A percentile compares a stretch with the other conserved stretches of the same genome.
phyloP scores from a whole-genome alignment of 768 basidiomycete species.

The Leucosporidium yakuticum region DNA sequence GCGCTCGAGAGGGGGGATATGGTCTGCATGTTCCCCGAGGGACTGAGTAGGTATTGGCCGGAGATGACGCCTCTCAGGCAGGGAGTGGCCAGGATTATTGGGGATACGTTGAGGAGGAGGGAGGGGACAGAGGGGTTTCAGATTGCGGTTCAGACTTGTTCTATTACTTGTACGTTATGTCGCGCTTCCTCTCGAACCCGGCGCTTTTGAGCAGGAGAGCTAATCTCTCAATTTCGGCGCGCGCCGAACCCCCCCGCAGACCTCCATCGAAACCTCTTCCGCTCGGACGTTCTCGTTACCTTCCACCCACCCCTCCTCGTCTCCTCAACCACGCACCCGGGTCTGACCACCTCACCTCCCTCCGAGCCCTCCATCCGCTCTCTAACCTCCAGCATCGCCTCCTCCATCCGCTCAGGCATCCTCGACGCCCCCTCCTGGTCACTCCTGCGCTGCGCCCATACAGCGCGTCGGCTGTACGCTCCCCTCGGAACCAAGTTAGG shows the following conservation, averaged over 20 bases:
- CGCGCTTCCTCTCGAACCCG: constrained; percentile 19
- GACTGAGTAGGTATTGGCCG: constrained; percentile 75
- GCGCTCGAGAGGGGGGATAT: constrained; percentile 25
- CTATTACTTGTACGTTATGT: constrained; percentile 76
- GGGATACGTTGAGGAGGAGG: constrained; percentile 68
- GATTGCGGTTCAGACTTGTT: constrained; percentile 67
- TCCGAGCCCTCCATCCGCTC: constrained; percentile 50
- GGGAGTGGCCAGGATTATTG: constrained; percentile 76
- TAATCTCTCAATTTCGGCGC: too few species aligned
- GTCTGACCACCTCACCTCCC: constrained; percentile 16
- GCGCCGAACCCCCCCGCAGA: constrained; percentile 4
- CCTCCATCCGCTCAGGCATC: constrained; percentile 67
- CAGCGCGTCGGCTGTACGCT: constrained; percentile 72
- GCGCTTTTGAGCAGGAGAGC: too few species aligned
- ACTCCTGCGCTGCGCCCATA: constrained; percentile 64
- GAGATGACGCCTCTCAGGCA: constrained; percentile 83
- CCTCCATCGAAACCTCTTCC: constrained; percentile 79
- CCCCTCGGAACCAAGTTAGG: constrained; percentile 82
- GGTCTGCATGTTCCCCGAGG: constrained; percentile 73
- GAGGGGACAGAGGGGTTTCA: constrained; percentile 55
- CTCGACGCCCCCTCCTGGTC: constrained; percentile 82
- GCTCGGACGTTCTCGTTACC: constrained; percentile 78
- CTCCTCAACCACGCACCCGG: constrained; percentile 28
- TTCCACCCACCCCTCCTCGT: constrained; percentile 41
- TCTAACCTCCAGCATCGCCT: constrained; percentile 59